A percentile compares a stretch with the other conserved stretches of the same genome.
phyloP scores from a whole-genome alignment of 176 grass and related monocot species.

The Neostapfia colusana region DNA sequence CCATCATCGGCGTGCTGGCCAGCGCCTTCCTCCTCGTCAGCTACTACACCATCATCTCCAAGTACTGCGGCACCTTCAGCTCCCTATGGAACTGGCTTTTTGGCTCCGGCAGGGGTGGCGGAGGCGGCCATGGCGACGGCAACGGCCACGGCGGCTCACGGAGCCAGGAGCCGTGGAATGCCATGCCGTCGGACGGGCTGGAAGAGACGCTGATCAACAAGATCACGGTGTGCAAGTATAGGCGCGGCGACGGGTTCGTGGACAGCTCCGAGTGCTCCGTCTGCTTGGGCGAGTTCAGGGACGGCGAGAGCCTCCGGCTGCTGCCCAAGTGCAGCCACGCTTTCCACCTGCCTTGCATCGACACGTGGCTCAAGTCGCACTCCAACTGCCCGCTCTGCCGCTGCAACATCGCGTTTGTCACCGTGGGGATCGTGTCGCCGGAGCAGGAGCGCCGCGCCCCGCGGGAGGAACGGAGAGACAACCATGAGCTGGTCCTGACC shows the following conservation, averaged over 20 bases:
- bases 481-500: conserved; percentile 30
- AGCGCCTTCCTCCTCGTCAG: conserved; percentile 81
- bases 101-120: neutral
- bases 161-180: conserved; percentile 46
- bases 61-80: conserved; percentile 72
- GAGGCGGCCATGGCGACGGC: neutral
- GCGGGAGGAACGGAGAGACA: conserved; percentile 43
- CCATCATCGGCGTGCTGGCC: conserved; percentile 93
- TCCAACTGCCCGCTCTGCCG: conserved; percentile 94
- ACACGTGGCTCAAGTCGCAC: conserved; percentile 90
- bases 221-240: conserved; percentile 83
- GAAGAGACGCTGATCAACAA: conserved; percentile 75
- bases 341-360: conserved; percentile 91
- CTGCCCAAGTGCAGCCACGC: conserved; percentile 89
- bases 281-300: conserved; percentile 86
- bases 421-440: conserved; percentile 27
- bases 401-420: conserved; percentile 55
- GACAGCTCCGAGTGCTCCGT: conserved; percentile 77
- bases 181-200: conserved; percentile 56
- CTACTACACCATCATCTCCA: conserved; percentile 94
- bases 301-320: conserved; percentile 80
- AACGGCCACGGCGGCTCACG: conserved; percentile 18
- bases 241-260: conserved; percentile 56
- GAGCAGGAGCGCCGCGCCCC: conserved; percentile 25
- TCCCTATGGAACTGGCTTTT: conserved; percentile 47